Evolutionary conservation across 805 yeast species (phyloP).

Genomic region (Saccharomycopsis fibuligera): DNA sequence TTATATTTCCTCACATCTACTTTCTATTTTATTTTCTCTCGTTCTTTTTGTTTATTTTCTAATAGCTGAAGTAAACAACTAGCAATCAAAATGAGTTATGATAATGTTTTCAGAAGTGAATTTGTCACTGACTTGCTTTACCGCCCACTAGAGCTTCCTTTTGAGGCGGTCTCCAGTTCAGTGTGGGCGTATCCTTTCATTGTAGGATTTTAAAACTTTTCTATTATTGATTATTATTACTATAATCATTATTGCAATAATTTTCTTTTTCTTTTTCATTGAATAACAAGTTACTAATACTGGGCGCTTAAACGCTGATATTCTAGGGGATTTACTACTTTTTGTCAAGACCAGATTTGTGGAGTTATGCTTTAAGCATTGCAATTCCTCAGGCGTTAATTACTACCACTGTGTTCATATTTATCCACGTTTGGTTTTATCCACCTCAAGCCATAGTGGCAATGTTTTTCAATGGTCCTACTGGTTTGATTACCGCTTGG

Average conservation of each 20-base stretch:
- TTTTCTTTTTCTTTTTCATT: no score
- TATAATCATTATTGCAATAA: no score
- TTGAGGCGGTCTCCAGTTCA: conserved; percentile 5
- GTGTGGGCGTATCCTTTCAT: conserved; percentile 21
- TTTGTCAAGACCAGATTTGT: conserved; percentile 11
- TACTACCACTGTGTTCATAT: conserved; percentile 15
- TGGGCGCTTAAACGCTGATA: no score
- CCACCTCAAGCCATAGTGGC: conserved; percentile 23
- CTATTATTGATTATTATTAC: no score
- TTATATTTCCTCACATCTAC: neutral
- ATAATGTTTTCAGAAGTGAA: conserved; percentile 1
- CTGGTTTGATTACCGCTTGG: conserved; percentile 22
- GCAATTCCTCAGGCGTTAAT: conserved; percentile 22
- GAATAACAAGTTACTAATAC: no score
- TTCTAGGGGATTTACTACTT: conserved; percentile 19
- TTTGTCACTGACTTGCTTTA: conserved; percentile 8
- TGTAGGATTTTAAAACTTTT: conserved; percentile 5
- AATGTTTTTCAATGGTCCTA: conserved; percentile 23
- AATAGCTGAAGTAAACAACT: neutral
- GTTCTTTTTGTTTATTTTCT: neutral
- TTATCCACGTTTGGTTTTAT: conserved; percentile 18
- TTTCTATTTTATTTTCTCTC: neutral
- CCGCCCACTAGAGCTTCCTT: conserved; percentile 18
- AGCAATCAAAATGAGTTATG: conserved; percentile 7
- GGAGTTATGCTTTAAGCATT: conserved; percentile 18